phyloP scores from a whole-genome alignment of 208 protist species.

The Leishmania mexicana region DNA sequence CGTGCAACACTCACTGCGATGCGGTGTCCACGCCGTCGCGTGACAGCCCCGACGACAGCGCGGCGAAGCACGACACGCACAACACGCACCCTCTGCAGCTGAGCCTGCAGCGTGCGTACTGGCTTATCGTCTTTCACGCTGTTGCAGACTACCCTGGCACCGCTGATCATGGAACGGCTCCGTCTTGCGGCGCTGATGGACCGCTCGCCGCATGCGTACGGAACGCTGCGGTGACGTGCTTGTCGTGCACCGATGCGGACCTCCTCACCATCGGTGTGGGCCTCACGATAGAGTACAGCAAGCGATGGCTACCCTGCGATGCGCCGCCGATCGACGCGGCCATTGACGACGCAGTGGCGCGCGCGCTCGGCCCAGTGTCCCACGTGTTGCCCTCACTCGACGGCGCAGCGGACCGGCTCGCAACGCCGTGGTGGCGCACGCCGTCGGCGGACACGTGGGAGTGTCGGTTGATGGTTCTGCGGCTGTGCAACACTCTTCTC shows the following conservation, averaged over 20 bases:
- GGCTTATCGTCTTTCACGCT: conserved; percentile 17
- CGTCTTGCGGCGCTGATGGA: background rate
- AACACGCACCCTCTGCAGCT: background rate
- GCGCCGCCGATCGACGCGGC: background rate
- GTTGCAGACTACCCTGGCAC: background rate
- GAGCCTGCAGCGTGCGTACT: conserved; percentile 19
- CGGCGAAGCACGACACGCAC: background rate
- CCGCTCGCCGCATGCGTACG: conserved; percentile 21
- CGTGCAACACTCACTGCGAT: background rate
- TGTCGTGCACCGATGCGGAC: conserved; percentile 14
- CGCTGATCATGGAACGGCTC: background rate
- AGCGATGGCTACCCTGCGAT: conserved; percentile 21
- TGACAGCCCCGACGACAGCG: background rate
- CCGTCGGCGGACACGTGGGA: conserved; percentile 33
- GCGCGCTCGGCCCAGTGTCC: conserved; percentile 2
- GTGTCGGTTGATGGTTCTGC: conserved; percentile 29
- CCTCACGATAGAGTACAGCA: conserved; percentile 21
- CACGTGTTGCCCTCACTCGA: conserved; percentile 1
- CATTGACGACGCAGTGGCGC: background rate
- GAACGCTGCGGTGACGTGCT: conserved; percentile 7
- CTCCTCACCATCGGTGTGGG: conserved; percentile 20
- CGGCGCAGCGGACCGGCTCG: background rate
- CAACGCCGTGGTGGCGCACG: conserved; percentile 21
- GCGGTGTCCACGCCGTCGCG: background rate
- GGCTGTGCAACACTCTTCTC: conserved; percentile 17